These are phyloP conservation scores for Lachnellula cervina DNA, from an alignment of 2,329 filamentous ascomycete species.

Conservation along the genomic window DNA sequence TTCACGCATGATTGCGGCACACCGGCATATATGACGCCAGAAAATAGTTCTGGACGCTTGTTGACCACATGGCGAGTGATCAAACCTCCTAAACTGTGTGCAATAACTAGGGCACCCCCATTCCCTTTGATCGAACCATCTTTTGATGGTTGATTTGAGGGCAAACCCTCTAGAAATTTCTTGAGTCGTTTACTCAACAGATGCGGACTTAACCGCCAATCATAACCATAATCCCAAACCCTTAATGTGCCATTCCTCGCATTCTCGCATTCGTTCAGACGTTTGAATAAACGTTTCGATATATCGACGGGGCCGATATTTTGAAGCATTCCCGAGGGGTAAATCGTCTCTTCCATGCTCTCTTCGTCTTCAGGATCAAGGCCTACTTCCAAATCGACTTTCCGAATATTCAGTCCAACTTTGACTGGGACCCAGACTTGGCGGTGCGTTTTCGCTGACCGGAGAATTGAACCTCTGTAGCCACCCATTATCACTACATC, in stretches of 20 bases:
- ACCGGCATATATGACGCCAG: constrained; percentile 80
- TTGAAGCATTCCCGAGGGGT: constrained; percentile 82
- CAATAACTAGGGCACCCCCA: constrained; percentile 73
- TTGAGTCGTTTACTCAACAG: constrained; percentile 68
- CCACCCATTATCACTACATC: constrained; percentile 87
- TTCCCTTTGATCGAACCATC: constrained; percentile 43
- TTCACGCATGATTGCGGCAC: constrained; percentile 84
- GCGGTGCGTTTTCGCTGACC: constrained; percentile 76
- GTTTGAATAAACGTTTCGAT: constrained; percentile 74
- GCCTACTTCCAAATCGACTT: constrained; percentile 85
- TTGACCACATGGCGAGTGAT: constrained; percentile 89
- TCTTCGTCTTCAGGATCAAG: constrained; percentile 78
- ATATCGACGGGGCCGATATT: constrained; percentile 92
- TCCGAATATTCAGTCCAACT: constrained; percentile 83
- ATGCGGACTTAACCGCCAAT: constrained; percentile 85
- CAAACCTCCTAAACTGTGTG: constrained; percentile 81
- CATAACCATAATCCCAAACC: constrained; percentile 88
- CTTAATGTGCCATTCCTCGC: constrained; percentile 65
- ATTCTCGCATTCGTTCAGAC: constrained; percentile 69
- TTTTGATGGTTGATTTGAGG: constrained; percentile 58
- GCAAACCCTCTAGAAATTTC: constrained; percentile 66
- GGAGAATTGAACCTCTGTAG: constrained; percentile 83
- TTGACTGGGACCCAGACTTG: constrained; percentile 94
- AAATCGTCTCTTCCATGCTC: constrained; percentile 75
- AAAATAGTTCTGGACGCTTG: constrained; percentile 75